phyloP scores from a whole-genome alignment of 371 early-diverging fungal species.

The Mucor piriformis region DNA sequence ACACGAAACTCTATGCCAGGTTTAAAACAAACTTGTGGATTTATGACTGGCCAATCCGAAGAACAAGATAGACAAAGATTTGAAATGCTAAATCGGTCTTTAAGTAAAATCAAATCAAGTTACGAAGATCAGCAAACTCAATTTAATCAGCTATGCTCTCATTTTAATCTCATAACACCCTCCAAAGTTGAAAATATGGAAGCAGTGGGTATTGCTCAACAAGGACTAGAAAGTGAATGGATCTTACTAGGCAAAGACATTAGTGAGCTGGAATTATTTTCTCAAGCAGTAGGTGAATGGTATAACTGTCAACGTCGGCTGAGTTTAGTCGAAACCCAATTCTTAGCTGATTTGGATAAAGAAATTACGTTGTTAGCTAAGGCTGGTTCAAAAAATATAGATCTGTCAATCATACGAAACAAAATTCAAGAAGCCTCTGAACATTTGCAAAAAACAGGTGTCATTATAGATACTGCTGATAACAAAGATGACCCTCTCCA shows the following conservation, averaged over 20 bases:
- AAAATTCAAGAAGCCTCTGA: slow-evolving; percentile 27
- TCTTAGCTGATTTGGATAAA: slow-evolving; percentile 29
- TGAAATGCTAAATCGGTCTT: slow-evolving; percentile 21
- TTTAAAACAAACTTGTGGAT: slow-evolving; percentile 45
- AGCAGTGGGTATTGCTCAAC: slow-evolving; percentile 18
- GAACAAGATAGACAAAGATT: slow-evolving; percentile 40
- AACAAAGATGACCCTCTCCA: slow-evolving; percentile 41
- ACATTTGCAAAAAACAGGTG: slow-evolving; percentile 26
- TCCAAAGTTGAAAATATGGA: slow-evolving; percentile 27
- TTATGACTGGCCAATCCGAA: slow-evolving; percentile 49
- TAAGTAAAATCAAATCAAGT: slow-evolving; percentile 10
- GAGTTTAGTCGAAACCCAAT: slow-evolving; percentile 26
- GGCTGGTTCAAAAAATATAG: slow-evolving; percentile 22
- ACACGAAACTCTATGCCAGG: slow-evolving; percentile 43
- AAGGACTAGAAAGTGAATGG: slow-evolving; percentile 37
- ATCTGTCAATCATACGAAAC: slow-evolving; percentile 21
- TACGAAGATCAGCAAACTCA: slow-evolving; percentile 24
- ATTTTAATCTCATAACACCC: slow-evolving; percentile 19
- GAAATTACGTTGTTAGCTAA: slow-evolving; percentile 29
- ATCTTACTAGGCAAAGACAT: slow-evolving; percentile 29
- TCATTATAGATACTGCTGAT: slow-evolving; percentile 24
- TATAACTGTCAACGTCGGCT: slow-evolving; percentile 41
- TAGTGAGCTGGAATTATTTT: slow-evolving; percentile 25
- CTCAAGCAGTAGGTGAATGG: slow-evolving; percentile 38
- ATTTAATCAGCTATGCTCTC: slow-evolving; percentile 25